Conservation (phyloP, 306 rosid genomes). For the Oemleria cerasiformis region DNA sequence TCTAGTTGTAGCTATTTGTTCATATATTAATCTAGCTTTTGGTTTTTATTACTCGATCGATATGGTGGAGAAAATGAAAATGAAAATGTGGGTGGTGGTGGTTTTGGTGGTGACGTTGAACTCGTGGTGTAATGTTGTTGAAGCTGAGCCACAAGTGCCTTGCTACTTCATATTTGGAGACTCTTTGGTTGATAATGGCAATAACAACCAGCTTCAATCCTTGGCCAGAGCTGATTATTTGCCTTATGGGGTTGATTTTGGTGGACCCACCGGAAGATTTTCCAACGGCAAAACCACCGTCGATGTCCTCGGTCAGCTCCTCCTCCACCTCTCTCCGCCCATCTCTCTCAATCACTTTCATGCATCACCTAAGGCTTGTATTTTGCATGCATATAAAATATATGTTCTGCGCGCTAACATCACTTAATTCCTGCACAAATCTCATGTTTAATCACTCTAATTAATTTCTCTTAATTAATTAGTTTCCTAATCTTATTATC, state of each 20-base stretch:
- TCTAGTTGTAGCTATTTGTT: background rate
- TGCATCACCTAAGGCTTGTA: background rate
- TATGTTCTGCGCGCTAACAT: background rate
- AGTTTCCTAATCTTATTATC: too few relatives aligned
- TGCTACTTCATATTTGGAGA: conserved; percentile 95
- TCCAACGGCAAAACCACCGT: conserved; percentile 80
- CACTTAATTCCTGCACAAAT: background rate
- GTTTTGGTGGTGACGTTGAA: conserved; percentile 28
- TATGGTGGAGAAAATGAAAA: background rate
- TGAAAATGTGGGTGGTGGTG: conserved; percentile 13
- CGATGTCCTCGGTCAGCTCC: conserved; percentile 68
- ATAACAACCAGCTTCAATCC: conserved; percentile 70
- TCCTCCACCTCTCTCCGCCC: background rate
- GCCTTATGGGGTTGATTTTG: conserved; percentile 85
- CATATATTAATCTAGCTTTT: background rate
- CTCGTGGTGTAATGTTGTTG: conserved; percentile 28
- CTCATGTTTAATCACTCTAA: background rate
- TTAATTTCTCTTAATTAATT: too few relatives aligned
- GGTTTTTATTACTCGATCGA: background rate
- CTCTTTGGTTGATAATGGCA: conserved; percentile 85
- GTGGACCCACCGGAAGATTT: conserved; percentile 84
- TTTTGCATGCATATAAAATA: background rate
- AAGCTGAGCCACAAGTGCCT: conserved; percentile 64
- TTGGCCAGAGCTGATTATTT: conserved; percentile 72
- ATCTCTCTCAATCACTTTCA: background rate